A percentile compares a stretch with the other conserved stretches of the same genome.
Conservation (phyloP, 768 basidiomycete species). For the Suillus subalutaceus region DNA sequence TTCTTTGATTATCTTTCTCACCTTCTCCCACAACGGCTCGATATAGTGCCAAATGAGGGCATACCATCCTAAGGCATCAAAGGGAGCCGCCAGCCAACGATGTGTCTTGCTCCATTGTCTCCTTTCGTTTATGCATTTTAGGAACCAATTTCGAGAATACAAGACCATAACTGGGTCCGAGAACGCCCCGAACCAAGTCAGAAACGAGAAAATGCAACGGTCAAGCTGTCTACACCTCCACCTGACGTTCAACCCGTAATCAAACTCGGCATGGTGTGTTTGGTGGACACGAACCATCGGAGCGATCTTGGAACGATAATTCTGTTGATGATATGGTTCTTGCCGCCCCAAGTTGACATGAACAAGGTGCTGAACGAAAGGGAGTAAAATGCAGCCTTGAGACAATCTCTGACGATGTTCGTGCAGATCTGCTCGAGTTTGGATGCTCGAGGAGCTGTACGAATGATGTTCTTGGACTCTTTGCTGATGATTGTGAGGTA, state of each 20-base stretch:
- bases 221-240: neutral
- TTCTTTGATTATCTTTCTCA: neutral
- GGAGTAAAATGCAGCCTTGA: constrained; percentile 58
- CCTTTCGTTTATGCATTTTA: neutral
- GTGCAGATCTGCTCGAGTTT: constrained; percentile 91
- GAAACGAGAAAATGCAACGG: neutral
- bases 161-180: neutral
- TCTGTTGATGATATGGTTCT: constrained; percentile 56
- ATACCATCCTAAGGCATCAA: neutral
- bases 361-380: constrained; percentile 52
- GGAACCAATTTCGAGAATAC: neutral
- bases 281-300: neutral
- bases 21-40: neutral
- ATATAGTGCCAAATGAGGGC: neutral
- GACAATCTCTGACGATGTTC: constrained; percentile 67
- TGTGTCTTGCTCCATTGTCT: neutral
- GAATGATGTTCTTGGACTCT: constrained; percentile 46
- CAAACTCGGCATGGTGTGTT: neutral
- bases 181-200: neutral
- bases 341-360: constrained; percentile 80
- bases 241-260: neutral
- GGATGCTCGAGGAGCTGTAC: constrained; percentile 79
- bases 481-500: neutral
- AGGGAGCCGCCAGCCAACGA: neutral
- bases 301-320: neutral